Conservation (phyloP, 148 eudicot genomes). For the Mesembryanthemum crystallinum region DNA sequence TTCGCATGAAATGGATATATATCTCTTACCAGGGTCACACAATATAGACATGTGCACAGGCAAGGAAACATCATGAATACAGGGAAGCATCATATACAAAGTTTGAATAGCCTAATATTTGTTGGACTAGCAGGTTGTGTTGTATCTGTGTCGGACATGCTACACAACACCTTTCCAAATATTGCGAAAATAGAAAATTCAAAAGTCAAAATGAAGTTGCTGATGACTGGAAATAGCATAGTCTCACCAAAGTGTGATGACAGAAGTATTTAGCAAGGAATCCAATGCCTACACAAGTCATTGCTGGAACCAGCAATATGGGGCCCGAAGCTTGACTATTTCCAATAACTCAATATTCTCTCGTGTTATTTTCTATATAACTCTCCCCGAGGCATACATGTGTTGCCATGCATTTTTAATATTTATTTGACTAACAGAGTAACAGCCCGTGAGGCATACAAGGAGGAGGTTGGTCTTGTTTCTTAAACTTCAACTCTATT, state of each 20-base stretch:
- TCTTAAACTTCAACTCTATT: slow-evolving; percentile 15
- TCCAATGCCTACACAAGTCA: not conserved
- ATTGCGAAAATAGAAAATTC: too few species aligned
- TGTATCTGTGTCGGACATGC: too few species aligned
- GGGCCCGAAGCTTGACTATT: not conserved
- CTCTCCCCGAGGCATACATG: not conserved
- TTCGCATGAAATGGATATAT: too few species aligned
- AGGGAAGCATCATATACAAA: too few species aligned
- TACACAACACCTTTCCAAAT: too few species aligned
- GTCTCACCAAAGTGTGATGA: not conserved
- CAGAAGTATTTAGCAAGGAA: not conserved
- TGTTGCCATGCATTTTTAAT: not conserved
- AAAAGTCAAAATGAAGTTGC: not conserved
- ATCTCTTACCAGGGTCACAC: too few species aligned
- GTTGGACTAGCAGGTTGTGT: too few species aligned
- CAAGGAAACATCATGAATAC: too few species aligned
- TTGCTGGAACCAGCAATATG: not conserved
- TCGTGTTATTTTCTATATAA: not conserved
- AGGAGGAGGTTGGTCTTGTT: not conserved
- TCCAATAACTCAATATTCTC: not conserved
- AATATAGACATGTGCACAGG: too few species aligned
- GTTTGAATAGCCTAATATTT: too few species aligned
- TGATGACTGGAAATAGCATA: not conserved
- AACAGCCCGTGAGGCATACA: not conserved
- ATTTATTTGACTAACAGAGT: too few species aligned